Base-by-base conservation (phyloP, 108 stramenopile species). In the Cyclotella atomus region DNA sequence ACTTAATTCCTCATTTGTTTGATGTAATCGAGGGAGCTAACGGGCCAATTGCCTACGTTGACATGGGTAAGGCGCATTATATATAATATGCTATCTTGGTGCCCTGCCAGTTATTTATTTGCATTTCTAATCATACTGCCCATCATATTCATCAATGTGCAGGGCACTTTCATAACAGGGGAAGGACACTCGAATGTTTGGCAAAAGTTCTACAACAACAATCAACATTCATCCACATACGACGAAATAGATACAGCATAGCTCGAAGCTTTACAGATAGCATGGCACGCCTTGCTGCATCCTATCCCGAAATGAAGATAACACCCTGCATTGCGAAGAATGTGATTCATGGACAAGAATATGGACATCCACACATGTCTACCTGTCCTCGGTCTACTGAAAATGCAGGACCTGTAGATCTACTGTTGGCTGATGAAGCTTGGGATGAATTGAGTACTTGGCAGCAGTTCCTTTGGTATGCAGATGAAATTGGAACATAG, bases 401-500 rank as follows among this genome's bases (percentile, higher is more conserved):
- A 38, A 43, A 43, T 43, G 36, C 23, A 12, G 63, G 63, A 43
- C 63, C 36, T 43, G 63, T 64, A 21, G 32, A 64, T 33, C 43
- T 64, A 17, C 30, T 9, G 25, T 6, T 64, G 21, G 19, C 10
- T 49, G 46, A 47, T 33, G 27, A 38, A 23, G 32, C 43, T 8
- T 64, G 63, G 63, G 63, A 64, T 10, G 7, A 20, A 9, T 43
- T 64, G 5, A 38, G 9, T 45, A 10, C 35, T 25, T 64, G 38
- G 8, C 63, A 64, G 35, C 63, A 33, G 8, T 64, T 64, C 17
- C 19, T 64, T 10, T 64, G 63, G 63, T 64, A 64, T 43, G 63
- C 63, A 8, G 63, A 64, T 17, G 63, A 64, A 43, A 64, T n/a
- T 64, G 63, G 63, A 64, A 43, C 63, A 64, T 64, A 10, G 63